Evolutionary conservation across 306 rosid species (phyloP), one percentile per base, ranked within the genome.

Genomic region (Sechiopsis laciniata): DNA sequence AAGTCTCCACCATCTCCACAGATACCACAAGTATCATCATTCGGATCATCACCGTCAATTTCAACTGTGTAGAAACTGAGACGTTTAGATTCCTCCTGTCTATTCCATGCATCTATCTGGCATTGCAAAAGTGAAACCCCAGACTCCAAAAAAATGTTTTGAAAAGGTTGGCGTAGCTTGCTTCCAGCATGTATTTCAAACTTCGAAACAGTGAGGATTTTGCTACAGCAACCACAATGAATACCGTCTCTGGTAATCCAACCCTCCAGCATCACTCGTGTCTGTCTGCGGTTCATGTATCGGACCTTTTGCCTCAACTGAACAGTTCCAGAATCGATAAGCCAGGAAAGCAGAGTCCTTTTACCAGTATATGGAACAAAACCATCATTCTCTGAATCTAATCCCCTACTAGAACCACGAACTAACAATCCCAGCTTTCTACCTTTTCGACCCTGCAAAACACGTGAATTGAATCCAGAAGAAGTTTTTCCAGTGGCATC

Each of bases 1-100:
- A 93, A 83, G 82, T 93, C 96, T 75, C 96, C 98, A 65, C 98
- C 98, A 78, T 93, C 98, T 76, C 89, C 98, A 83, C 98, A 93
- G 76, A 85, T 85, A 51, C 96, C 91, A 82, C 98, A 93, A 24
- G 98, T 90, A 81, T 93, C 98, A 83, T 93, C 98, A 74, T 90
- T 87, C 58, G 98, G 98, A 84, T 93, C 98, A 70, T 93, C 87
- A 50, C 97, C 96, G 22, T 88, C 96, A 13, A 55, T 75, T 68
- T 93, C 87, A 55, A 90, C 86, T 12, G 89, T 81, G 85, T 88
- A 88, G 78, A 87, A 88, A 77, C 84, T 79, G 50, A 83, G 87
- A 75, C 82, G 82, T 81, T 78, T 88, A 63, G 81, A 80, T 61
- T 82, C 81, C 78, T 87, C 89, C 81, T 87, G 96, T 66, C 83